Conservation (phyloP, 2,329 filamentous ascomycete genomes). For the Colletotrichum simmondsii region DNA sequence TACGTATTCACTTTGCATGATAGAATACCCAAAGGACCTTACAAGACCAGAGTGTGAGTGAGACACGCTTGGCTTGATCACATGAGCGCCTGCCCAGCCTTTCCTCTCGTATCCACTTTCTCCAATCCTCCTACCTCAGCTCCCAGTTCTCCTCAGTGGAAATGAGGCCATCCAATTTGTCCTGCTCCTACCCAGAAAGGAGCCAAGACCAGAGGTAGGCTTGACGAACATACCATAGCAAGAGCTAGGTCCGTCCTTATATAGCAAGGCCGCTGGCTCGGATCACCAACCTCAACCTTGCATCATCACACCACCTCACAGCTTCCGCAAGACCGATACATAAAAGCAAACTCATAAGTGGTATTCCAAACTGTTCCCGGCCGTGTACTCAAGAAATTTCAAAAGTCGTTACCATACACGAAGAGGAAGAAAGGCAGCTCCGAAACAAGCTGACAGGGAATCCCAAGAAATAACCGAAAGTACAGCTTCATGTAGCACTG, state of each 20-base stretch:
- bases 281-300: no score
- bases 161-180: no score
- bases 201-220: no score
- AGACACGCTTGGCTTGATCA: background rate
- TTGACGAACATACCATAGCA: no score
- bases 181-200: no score
- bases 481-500: conserved; percentile 15
- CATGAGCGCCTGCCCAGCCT: background rate
- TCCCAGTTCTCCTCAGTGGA: no score
- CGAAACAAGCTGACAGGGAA: background rate
- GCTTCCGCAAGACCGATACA: background rate
- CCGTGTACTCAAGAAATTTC: background rate
- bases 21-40: background rate
- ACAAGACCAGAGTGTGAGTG: background rate
- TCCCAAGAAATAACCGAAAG: background rate
- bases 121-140: background rate
- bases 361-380: background rate
- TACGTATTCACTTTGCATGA: no score
- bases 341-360: background rate
- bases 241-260: background rate
- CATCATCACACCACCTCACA: background rate
- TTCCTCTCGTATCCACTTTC: background rate
- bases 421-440: background rate
- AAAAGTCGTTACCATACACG: background rate
- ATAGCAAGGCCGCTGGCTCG: background rate